A percentile compares a stretch with the other conserved stretches of the same genome.
Conservation (phyloP, 1,139 yeast species). For the Spathaspora sp. region DNA sequence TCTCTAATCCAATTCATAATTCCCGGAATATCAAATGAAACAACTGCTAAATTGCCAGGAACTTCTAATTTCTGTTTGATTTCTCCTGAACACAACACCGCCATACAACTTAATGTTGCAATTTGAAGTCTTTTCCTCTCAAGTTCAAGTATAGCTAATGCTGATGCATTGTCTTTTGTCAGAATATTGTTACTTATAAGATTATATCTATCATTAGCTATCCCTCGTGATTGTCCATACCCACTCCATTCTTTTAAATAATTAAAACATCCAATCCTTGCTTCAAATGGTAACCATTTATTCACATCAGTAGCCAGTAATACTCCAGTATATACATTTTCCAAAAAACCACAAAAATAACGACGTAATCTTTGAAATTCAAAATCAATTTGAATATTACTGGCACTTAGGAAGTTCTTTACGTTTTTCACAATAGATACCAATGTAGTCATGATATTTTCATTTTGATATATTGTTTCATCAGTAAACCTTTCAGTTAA, state of each 20-base stretch:
- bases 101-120: constrained; percentile 81
- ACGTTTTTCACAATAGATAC: constrained; percentile 65
- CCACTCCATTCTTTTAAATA: constrained; percentile 95
- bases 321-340: constrained; percentile 60
- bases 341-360: constrained; percentile 76
- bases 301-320: constrained; percentile 32
- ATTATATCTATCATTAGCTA: constrained; percentile 67
- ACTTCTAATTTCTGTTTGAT: constrained; percentile 52
- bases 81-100: constrained; percentile 69
- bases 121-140: constrained; percentile 72
- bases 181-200: constrained; percentile 51
- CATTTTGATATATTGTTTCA: constrained; percentile 57
- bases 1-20: constrained; percentile 79
- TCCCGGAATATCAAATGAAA: constrained; percentile 70
- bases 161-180: constrained; percentile 49
- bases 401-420: constrained; percentile 58
- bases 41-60: constrained; percentile 42
- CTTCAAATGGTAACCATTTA: constrained; percentile 78
- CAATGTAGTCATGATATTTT: constrained; percentile 65
- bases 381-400: constrained; percentile 62
- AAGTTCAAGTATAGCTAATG: constrained; percentile 79
- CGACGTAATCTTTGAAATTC: constrained; percentile 77
- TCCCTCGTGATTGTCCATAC: constrained; percentile 61
- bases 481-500: constrained; percentile 68
- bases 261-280: constrained; percentile 78